phyloP scores from a whole-genome alignment of 2,329 filamentous ascomycete species.

The Didymella arachidicola region DNA sequence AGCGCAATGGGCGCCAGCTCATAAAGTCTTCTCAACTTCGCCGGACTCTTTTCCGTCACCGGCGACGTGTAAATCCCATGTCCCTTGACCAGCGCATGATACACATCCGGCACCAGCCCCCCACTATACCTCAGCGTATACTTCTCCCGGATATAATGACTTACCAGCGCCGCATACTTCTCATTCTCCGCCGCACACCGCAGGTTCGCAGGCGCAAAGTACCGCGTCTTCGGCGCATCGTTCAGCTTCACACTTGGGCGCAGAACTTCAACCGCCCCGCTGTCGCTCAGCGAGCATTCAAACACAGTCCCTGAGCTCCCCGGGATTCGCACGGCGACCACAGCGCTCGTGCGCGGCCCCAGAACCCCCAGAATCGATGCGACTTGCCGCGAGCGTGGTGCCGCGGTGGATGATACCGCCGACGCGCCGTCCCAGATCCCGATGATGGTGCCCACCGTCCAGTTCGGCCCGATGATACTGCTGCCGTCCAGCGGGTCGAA shows the following conservation, averaged over 20 bases:
- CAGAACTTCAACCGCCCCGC: slow-evolving; percentile 53
- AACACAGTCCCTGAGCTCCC: slow-evolving; percentile 56
- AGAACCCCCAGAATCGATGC: slow-evolving; percentile 46
- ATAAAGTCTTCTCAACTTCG: slow-evolving; percentile 67
- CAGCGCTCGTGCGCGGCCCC: slow-evolving; percentile 52
- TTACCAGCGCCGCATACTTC: slow-evolving; percentile 60
- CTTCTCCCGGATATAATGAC: slow-evolving; percentile 59
- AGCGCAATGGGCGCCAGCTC: slow-evolving; percentile 68
- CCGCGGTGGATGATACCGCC: slow-evolving; percentile 29
- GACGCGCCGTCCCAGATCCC: slow-evolving; percentile 59
- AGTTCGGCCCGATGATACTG: slow-evolving; percentile 60
- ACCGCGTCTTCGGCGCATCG: slow-evolving; percentile 58
- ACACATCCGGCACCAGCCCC: slow-evolving; percentile 68
- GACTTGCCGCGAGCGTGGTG: slow-evolving; percentile 34
- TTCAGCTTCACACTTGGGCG: slow-evolving; percentile 53
- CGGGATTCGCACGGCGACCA: slow-evolving; percentile 63
- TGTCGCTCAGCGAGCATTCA: slow-evolving; percentile 57
- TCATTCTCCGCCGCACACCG: slow-evolving; percentile 63
- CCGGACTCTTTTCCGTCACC: slow-evolving; percentile 59
- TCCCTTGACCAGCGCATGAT: slow-evolving; percentile 67
- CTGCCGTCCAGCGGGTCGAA: slow-evolving; percentile 71
- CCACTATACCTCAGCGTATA: slow-evolving; percentile 69
- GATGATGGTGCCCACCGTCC: slow-evolving; percentile 62
- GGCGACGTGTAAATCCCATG: slow-evolving; percentile 69
- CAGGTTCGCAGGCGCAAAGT: slow-evolving; percentile 70